Percentiles rank a stretch among this genome's conserved stretches.
These are phyloP conservation scores for Persicaria tinctoria DNA, from an alignment of 148 eudicot species.

Conservation along the genomic window DNA sequence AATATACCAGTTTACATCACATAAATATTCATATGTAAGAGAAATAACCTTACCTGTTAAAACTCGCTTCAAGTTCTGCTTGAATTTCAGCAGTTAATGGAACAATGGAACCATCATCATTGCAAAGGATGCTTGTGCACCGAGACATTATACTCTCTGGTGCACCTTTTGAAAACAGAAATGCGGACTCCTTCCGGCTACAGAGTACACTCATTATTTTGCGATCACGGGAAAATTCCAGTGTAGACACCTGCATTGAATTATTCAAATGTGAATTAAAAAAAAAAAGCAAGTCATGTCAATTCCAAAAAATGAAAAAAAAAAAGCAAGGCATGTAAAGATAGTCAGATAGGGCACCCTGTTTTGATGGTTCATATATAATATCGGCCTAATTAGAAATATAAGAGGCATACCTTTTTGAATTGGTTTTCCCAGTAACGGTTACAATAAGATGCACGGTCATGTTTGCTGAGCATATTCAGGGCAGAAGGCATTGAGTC, in stretches of 20 bases:
- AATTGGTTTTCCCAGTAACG: constrained; percentile 92
- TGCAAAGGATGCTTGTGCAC: constrained; percentile 79
- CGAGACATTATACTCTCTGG: constrained; percentile 92
- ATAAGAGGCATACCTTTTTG: constrained; percentile 56
- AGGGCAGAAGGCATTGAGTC: constrained; percentile 98
- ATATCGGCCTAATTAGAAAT: neutral
- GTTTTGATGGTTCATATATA: constrained; percentile 2
- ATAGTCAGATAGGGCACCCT: neutral
- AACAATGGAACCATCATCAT: constrained; percentile 76
- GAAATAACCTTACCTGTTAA: constrained; percentile 49
- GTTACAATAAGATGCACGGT: constrained; percentile 94
- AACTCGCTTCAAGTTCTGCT: constrained; percentile 72
- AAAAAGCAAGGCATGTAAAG: neutral
- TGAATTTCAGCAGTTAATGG: constrained; percentile 67
- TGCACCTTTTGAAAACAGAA: constrained; percentile 96
- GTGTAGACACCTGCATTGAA: constrained; percentile 56
- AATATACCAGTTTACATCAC: neutral
- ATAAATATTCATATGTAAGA: neutral
- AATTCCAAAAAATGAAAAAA: neutral
- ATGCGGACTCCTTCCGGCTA: constrained; percentile 78
- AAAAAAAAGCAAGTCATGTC: neutral
- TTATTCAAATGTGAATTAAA: constrained; percentile 14
- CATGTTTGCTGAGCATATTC: constrained; percentile 91
- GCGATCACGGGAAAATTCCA: constrained; percentile 98
- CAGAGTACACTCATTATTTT: constrained; percentile 99